phyloP scores from a whole-genome alignment of 2,329 filamentous ascomycete genomes.

The Ophiostoma triangulosporum region DNA sequence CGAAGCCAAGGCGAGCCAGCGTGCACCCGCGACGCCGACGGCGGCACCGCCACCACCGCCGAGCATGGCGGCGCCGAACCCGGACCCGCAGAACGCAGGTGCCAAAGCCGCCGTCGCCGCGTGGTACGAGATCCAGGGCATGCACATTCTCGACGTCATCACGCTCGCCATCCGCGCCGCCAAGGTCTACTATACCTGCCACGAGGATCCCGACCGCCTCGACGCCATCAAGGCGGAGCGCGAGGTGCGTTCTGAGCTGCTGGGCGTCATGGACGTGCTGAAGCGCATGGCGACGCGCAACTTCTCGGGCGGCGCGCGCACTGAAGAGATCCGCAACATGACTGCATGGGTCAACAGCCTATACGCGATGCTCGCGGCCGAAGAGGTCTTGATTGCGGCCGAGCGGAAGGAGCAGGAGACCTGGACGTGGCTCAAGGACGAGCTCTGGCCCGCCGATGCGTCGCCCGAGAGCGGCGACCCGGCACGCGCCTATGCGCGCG shows the following conservation, averaged over 20 bases:
- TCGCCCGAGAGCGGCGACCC: constrained; percentile 21
- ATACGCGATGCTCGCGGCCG: constrained; percentile 58
- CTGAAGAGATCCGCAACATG: constrained; percentile 66
- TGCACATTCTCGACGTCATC: constrained; percentile 83
- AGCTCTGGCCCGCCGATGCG: constrained; percentile 50
- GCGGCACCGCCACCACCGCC: constrained; percentile 5
- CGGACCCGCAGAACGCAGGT: constrained; percentile 5
- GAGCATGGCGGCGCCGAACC: background rate
- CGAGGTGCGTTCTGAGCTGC: constrained; percentile 68
- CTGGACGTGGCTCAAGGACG: constrained; percentile 65
- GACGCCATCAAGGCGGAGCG: constrained; percentile 81
- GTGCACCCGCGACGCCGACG: constrained; percentile 4
- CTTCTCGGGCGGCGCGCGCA: constrained; percentile 69
- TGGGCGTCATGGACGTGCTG: constrained; percentile 77
- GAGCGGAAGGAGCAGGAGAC: constrained; percentile 56
- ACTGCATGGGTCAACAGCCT: constrained; percentile 68
- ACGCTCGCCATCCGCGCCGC: constrained; percentile 92
- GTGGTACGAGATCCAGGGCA: constrained; percentile 79
- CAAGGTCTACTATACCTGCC: constrained; percentile 90
- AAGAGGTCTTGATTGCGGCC: constrained; percentile 62
- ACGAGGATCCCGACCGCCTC: constrained; percentile 73
- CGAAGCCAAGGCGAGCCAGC: constrained; percentile 19
- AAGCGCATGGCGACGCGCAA: constrained; percentile 82
- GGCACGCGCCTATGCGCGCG: constrained; percentile 53
- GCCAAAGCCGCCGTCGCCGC: constrained; percentile 25